A percentile compares a stretch with the other conserved stretches of the same genome.
These are phyloP conservation scores for Candida golubevii DNA, from an alignment of 805 yeast species.

Conservation along the genomic window DNA sequence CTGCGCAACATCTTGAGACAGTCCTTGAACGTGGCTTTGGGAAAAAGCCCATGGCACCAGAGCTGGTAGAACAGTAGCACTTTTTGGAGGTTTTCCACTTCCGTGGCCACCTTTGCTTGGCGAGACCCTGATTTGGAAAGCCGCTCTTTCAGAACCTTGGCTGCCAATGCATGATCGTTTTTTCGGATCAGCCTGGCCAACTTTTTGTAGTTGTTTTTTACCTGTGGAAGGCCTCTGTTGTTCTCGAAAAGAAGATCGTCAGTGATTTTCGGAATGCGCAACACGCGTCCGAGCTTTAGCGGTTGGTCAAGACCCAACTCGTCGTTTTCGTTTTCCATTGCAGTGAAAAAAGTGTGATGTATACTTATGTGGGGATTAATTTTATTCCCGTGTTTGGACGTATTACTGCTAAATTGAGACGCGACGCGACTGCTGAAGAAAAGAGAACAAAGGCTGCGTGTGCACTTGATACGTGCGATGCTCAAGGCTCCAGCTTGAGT, in stretches of 20 bases:
- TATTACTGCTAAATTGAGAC: background rate
- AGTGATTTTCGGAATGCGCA: constrained; percentile 34
- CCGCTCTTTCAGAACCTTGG: constrained; percentile 14
- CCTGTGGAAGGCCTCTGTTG: constrained; percentile 30
- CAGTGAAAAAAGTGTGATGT: background rate
- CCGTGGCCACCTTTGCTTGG: constrained; percentile 27
- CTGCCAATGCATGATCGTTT: constrained; percentile 21
- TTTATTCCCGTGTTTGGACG: background rate
- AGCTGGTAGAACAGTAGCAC: constrained; percentile 41
- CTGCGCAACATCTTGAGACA: constrained; percentile 15
- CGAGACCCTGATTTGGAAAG: constrained; percentile 14
- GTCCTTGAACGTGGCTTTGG: constrained; percentile 17
- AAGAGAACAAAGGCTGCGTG: background rate
- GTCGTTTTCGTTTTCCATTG: constrained; percentile 16
- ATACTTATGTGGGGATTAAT: too few species aligned
- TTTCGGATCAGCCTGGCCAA: constrained; percentile 23
- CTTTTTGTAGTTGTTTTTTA: constrained; percentile 28
- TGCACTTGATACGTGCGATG: background rate
- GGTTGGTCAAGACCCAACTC: constrained; percentile 34
- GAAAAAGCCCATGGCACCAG: constrained; percentile 40
- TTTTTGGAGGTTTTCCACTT: constrained; percentile 30
- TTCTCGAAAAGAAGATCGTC: constrained; percentile 34
- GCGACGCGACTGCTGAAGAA: background rate
- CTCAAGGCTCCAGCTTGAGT: background rate
- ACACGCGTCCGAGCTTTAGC: constrained; percentile 28